A percentile compares a stretch with the other conserved stretches of the same genome.
Evolutionary conservation across 257 asterid genomes (phyloP).

Genomic region (Solanum chmielewskii): DNA sequence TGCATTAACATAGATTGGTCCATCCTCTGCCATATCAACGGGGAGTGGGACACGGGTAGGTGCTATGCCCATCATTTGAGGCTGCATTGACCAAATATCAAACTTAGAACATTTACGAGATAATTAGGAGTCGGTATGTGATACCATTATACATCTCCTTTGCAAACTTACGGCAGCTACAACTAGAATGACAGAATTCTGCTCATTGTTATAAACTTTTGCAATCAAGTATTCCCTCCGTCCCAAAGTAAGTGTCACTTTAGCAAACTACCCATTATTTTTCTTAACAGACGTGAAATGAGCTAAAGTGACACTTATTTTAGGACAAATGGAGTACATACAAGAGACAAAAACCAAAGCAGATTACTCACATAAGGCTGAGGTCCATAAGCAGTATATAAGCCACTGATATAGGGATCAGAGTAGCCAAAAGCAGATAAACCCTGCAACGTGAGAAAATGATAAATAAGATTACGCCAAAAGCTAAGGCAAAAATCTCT

Average conservation of each 20-base stretch:
- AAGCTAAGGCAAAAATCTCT: background rate
- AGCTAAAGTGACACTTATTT: background rate
- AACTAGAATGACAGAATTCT: background rate
- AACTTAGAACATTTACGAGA: background rate
- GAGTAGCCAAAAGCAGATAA: conserved; percentile 49
- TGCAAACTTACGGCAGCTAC: background rate
- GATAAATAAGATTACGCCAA: background rate
- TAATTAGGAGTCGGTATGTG: background rate
- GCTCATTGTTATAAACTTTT: background rate
- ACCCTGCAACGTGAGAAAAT: conserved; percentile 12
- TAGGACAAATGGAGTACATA: background rate
- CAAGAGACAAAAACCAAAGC: background rate
- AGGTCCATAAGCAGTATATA: conserved; percentile 62
- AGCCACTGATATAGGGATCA: conserved; percentile 55
- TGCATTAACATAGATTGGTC: conserved; percentile 88
- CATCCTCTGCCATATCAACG: conserved; percentile 66
- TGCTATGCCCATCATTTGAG: conserved; percentile 44
- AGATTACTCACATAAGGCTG: conserved; percentile 47
- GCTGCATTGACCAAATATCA: conserved; percentile 35
- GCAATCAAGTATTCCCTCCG: background rate
- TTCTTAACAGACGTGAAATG: background rate
- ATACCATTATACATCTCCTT: background rate
- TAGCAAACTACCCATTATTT: background rate
- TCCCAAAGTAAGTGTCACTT: background rate
- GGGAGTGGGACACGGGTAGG: conserved; percentile 80